Evolutionary conservation across 768 basidiomycete genomes (phyloP).

Genomic region (Calvatia gigantea): DNA sequence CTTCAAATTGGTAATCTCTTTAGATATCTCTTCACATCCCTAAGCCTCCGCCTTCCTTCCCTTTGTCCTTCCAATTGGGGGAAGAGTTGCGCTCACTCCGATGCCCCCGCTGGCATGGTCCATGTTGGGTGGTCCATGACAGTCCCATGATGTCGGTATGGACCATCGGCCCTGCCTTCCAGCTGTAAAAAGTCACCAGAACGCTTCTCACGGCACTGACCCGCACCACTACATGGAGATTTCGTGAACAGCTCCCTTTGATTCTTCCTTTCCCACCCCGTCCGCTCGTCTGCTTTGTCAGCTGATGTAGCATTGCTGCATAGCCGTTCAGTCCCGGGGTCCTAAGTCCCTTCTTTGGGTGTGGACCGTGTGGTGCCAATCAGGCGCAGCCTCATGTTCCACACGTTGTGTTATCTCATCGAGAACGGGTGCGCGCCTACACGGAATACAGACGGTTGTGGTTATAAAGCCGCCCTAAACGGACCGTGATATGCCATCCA

Average conservation of each 20-base stretch:
- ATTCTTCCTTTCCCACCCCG: no score
- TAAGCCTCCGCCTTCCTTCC: background rate
- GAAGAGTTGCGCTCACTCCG: background rate
- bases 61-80: background rate
- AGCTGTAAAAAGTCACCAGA: background rate
- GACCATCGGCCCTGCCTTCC: background rate
- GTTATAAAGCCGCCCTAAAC: background rate
- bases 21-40: background rate
- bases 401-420: slow-evolving; percentile 6
- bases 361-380: no score
- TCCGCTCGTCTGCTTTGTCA: slow-evolving; percentile 2
- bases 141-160: no score
- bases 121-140: no score
- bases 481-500: background rate
- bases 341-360: no score
- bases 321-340: background rate
- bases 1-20: no score
- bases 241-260: no score
- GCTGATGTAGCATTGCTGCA: background rate
- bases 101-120: no score
- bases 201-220: background rate
- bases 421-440: background rate
- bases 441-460: slow-evolving; percentile 11
- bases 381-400: slow-evolving; percentile 4
- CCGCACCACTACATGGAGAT: no score